A percentile compares a stretch with the other conserved stretches of the same genome.
phyloP scores from a whole-genome alignment of 2,329 filamentous ascomycete genomes.

The Neocucurbitaria cava region DNA sequence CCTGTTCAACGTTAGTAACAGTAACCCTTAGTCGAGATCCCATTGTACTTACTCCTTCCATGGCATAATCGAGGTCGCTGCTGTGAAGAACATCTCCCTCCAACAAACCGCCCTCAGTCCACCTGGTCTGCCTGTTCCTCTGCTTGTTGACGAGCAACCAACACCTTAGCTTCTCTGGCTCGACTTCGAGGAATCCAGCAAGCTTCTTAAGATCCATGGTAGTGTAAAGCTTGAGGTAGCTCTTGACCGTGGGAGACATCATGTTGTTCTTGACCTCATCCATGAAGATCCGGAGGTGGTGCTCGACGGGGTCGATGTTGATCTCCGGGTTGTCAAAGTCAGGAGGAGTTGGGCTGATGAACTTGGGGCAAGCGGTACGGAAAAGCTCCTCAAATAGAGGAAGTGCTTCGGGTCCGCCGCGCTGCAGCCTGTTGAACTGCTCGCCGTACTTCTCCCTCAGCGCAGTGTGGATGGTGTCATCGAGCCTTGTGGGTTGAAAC shows the following conservation, averaged over 20 bases:
- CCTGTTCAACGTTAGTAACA: conserved; percentile 58
- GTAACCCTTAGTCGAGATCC: not conserved
- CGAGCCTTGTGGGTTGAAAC: conserved; percentile 94
- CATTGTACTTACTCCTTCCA: conserved; percentile 79
- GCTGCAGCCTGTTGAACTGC: conserved; percentile 95
- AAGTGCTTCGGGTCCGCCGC: conserved; percentile 91
- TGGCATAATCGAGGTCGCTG: conserved; percentile 94
- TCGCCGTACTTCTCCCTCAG: conserved; percentile 99
- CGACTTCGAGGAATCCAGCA: conserved; percentile 93
- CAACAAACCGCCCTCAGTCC: conserved; percentile 86
- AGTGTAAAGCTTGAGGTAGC: conserved; percentile 98
- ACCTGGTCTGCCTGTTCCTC: conserved; percentile 93
- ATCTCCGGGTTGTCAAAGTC: conserved; percentile 97
- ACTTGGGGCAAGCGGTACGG: conserved; percentile 97
- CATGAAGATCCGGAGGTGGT: conserved; percentile 98
- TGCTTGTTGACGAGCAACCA: conserved; percentile 99
- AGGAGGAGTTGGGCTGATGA: conserved; percentile 95
- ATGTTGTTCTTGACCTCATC: conserved; percentile 99
- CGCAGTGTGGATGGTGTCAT: conserved; percentile 98
- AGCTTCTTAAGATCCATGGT: conserved; percentile 99
- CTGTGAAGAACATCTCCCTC: conserved; percentile 93
- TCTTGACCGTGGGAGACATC: conserved; percentile 96
- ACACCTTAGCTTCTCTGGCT: conserved; percentile 92
- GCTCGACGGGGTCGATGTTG: conserved; percentile 96
- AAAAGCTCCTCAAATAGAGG: conserved; percentile 99